Evolutionary conservation across 306 rosid genomes (phyloP).

Genomic region (Prinsepia uniflora): DNA sequence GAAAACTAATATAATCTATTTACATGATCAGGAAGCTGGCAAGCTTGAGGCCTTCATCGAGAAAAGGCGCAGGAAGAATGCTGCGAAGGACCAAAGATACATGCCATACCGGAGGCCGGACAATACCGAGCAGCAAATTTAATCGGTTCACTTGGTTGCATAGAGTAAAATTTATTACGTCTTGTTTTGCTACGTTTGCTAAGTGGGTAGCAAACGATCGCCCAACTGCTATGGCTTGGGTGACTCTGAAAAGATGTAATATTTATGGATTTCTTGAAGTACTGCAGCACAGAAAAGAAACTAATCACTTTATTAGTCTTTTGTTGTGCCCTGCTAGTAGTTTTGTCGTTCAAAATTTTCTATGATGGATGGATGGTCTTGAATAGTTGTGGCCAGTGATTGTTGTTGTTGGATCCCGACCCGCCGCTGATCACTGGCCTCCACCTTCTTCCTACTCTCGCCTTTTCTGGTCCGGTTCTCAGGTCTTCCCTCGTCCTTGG

Average conservation of each 20-base stretch:
- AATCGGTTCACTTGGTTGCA: background rate
- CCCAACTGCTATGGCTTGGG: no score
- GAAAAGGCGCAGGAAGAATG: conserved; percentile 78
- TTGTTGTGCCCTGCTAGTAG: background rate
- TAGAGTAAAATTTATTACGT: background rate
- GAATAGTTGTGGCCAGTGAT: no score
- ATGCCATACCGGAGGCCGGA: conserved; percentile 68
- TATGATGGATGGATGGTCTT: no score
- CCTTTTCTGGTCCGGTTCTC: background rate
- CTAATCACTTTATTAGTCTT: background rate
- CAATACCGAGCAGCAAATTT: conserved; percentile 4
- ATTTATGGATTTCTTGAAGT: background rate
- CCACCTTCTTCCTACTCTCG: no score
- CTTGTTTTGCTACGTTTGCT: background rate
- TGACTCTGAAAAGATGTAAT: background rate
- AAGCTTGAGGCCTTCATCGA: conserved; percentile 66
- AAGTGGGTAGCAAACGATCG: no score
- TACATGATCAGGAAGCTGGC: conserved; percentile 50
- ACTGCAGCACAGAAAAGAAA: no score
- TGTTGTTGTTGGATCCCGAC: no score
- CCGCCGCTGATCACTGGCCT: no score
- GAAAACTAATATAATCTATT: background rate
- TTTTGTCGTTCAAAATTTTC: no score
- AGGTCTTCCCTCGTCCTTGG: background rate
- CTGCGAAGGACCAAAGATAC: conserved; percentile 68